A percentile compares a stretch with the other conserved stretches of the same genome.
These are phyloP conservation scores for Fusarium tupiense DNA, from an alignment of 2,329 filamentous ascomycete genomes.

Conservation along the genomic window DNA sequence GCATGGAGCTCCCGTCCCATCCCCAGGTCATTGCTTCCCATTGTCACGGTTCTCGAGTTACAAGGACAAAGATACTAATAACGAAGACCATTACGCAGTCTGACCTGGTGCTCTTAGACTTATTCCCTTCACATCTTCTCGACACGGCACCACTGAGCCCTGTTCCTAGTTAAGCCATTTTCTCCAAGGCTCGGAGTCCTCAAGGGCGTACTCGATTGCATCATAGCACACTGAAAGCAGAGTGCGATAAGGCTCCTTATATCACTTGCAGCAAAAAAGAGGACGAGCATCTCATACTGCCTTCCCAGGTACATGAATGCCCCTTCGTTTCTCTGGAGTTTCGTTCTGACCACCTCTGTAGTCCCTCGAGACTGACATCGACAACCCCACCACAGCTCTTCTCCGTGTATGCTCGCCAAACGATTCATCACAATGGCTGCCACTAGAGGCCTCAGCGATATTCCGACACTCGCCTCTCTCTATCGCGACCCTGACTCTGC, in stretches of 20 bases:
- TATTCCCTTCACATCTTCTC: not conserved
- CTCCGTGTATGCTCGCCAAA: slow-evolving; percentile 33
- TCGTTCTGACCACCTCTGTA: not conserved
- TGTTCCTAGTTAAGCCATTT: not conserved
- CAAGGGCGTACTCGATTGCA: not conserved
- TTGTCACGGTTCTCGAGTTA: not conserved
- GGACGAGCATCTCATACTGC: not conserved
- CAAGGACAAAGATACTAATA: slow-evolving; percentile 9
- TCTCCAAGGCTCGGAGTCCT: not conserved
- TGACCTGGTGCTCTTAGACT: not conserved
- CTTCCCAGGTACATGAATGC: not conserved
- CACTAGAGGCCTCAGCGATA: slow-evolving; percentile 56
- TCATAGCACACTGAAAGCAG: not conserved
- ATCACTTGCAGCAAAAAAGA: not conserved
- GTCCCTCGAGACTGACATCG: not conserved
- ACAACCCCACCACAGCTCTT: not conserved
- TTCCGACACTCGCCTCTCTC: slow-evolving; percentile 71
- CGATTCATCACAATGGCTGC: slow-evolving; percentile 43
- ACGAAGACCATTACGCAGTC: not conserved
- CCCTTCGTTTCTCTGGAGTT: not conserved
- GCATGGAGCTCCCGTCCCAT: not conserved
- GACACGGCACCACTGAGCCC: not conserved
- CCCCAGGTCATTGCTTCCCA: not conserved
- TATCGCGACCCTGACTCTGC: slow-evolving; percentile 56
- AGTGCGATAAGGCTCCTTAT: not conserved